phyloP scores from a whole-genome alignment of 2,329 filamentous ascomycete species.

The Ceratocystis huliohia region DNA sequence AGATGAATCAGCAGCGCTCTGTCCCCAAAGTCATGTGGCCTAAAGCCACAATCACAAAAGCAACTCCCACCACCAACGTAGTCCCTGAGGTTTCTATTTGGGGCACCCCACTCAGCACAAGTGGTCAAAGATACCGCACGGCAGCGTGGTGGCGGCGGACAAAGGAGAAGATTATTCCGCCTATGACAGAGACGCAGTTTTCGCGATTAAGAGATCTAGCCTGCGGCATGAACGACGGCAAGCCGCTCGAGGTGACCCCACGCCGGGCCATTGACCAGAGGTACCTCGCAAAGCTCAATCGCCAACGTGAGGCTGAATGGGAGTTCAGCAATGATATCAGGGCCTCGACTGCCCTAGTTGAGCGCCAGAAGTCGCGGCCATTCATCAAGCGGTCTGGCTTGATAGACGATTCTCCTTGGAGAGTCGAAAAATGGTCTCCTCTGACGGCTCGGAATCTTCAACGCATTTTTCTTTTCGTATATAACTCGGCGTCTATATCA shows the following conservation, averaged over 20 bases:
- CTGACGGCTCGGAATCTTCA: conserved; percentile 18
- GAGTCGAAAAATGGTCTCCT: conserved; percentile 10
- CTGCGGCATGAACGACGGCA: conserved; percentile 15
- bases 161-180: conserved; percentile 37
- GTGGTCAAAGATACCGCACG: conserved; percentile 11
- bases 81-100: conserved; percentile 38
- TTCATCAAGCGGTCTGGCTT: conserved; percentile 16
- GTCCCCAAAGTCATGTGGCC: conserved; percentile 25
- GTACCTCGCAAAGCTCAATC: conserved; percentile 5
- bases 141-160: conserved; percentile 35
- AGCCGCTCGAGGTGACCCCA: conserved; percentile 12
- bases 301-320: conserved; percentile 1
- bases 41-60: conserved; percentile 23
- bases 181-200: conserved; percentile 18
- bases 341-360: conserved; percentile 6
- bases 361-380: conserved; percentile 17
- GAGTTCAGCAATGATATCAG: conserved; percentile 15
- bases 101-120: conserved; percentile 31
- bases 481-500: conserved; percentile 17
- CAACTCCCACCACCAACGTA: neutral
- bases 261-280: conserved; percentile 5
- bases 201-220: conserved; percentile 12
- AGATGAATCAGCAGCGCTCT: conserved; percentile 29
- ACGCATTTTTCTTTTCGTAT: conserved; percentile 19
- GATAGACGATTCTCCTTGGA: conserved; percentile 16